Conservation (phyloP, 2,329 filamentous ascomycete species). For the Nemania sp. region DNA sequence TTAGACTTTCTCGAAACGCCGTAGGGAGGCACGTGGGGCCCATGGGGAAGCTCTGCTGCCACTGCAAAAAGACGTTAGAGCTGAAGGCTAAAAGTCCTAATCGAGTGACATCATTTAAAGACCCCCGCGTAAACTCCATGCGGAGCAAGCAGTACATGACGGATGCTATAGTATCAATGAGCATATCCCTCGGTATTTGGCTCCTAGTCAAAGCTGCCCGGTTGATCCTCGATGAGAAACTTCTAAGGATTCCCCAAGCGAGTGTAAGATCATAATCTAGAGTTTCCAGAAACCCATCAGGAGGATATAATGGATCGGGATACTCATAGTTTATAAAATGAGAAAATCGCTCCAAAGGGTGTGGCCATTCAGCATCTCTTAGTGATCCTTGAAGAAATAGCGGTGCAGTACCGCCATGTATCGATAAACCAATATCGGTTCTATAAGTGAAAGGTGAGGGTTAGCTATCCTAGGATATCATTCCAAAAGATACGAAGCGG, state of each 20-base stretch:
- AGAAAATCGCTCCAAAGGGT: background rate
- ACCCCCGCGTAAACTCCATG: background rate
- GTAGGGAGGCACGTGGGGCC: background rate
- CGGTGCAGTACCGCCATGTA: background rate
- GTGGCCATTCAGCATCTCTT: background rate
- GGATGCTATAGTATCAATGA: conserved; percentile 1
- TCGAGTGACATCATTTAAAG: background rate
- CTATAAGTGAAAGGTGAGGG: background rate
- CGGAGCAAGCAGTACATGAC: conserved; percentile 4
- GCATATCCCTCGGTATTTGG: background rate
- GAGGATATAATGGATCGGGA: background rate
- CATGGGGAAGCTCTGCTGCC: conserved; percentile 6
- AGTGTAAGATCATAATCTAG: background rate
- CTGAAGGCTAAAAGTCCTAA: conserved; percentile 4
- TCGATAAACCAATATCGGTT: conserved; percentile 1
- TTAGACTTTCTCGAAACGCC: background rate
- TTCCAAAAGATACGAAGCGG: background rate
- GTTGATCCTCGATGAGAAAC: conserved; percentile 1
- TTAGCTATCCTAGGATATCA: background rate
- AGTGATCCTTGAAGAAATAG: background rate
- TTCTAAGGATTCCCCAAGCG: background rate
- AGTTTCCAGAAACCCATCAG: background rate
- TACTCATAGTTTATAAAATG: background rate
- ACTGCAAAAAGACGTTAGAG: background rate
- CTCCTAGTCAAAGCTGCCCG: background rate